Percentiles rank a stretch among this genome's conserved stretches.
phyloP scores from a whole-genome alignment of 2,329 filamentous ascomycete genomes.

The Colletotrichum orchidophilum region DNA sequence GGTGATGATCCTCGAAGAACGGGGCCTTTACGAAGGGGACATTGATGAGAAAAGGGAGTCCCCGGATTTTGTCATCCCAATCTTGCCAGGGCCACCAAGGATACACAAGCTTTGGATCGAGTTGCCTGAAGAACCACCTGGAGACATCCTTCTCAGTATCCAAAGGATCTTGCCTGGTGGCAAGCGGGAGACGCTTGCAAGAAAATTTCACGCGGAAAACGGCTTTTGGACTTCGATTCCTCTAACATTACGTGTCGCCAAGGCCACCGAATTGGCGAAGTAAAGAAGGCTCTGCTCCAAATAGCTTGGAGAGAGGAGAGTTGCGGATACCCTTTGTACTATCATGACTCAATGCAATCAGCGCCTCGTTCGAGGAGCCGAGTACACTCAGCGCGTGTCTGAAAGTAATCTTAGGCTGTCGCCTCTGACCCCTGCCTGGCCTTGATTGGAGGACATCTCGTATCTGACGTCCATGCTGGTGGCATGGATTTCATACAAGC shows the following conservation, averaged over 20 bases:
- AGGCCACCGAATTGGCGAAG: background rate
- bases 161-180: background rate
- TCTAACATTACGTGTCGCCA: background rate
- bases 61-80: background rate
- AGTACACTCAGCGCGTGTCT: background rate
- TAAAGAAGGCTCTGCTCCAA: background rate
- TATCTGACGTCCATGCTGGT: background rate
- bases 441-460: background rate
- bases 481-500: background rate
- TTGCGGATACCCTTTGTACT: background rate
- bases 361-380: background rate
- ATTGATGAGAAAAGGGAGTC: slow-evolving; percentile 30
- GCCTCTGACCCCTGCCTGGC: background rate
- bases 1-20: slow-evolving; percentile 51
- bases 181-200: background rate
- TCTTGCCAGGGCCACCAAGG: background rate
- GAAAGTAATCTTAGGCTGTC: background rate
- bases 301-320: background rate
- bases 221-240: background rate
- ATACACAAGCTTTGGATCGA: background rate
- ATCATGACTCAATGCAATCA: background rate
- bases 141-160: background rate
- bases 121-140: background rate
- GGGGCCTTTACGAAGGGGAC: slow-evolving; percentile 30
- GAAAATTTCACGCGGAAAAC: background rate